Percentiles rank a stretch among this genome's conserved stretches.
These are phyloP conservation scores for Naganishia onofrii DNA, from an alignment of 768 basidiomycete genomes.

Conservation along the genomic window DNA sequence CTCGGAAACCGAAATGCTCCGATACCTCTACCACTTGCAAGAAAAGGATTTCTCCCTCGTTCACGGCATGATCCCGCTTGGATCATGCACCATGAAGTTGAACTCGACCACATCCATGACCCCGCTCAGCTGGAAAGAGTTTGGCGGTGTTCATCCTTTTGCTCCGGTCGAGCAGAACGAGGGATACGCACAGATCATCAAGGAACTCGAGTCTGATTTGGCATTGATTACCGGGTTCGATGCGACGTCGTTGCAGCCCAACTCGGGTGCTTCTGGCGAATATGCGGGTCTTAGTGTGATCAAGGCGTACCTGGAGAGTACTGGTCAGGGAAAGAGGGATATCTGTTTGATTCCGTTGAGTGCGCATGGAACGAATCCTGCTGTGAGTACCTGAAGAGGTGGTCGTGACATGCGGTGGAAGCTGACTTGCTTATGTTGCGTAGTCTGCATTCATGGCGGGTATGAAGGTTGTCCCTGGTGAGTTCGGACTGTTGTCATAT, in stretches of 20 bases:
- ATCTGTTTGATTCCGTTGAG: slow-evolving; percentile 91
- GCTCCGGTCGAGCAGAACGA: slow-evolving; percentile 81
- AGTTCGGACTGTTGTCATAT: background rate
- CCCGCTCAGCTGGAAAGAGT: slow-evolving; percentile 91
- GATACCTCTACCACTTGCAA: slow-evolving; percentile 89
- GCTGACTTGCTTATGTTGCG: slow-evolving; percentile 52
- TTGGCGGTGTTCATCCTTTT: slow-evolving; percentile 86
- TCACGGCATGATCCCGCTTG: slow-evolving; percentile 93
- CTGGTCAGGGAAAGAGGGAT: slow-evolving; percentile 78
- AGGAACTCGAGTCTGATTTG: slow-evolving; percentile 85
- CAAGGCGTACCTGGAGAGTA: slow-evolving; percentile 86
- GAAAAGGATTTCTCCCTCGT: slow-evolving; percentile 91
- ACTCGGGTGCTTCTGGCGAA: slow-evolving; percentile 97
- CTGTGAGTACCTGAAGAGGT: slow-evolving; percentile 45
- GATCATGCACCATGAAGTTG: slow-evolving; percentile 96
- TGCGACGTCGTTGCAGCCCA: slow-evolving; percentile 93
- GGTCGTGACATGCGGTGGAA: slow-evolving; percentile 40
- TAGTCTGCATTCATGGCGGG: slow-evolving; percentile 91
- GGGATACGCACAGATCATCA: slow-evolving; percentile 79
- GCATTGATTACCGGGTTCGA: slow-evolving; percentile 96
- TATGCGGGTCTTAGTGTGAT: slow-evolving; percentile 94
- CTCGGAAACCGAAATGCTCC: slow-evolving; percentile 97
- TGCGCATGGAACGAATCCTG: slow-evolving; percentile 98
- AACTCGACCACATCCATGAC: slow-evolving; percentile 98
- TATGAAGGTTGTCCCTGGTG: slow-evolving; percentile 78